Base-by-base conservation (phyloP, 1,284 basidiomycete genomes). In the Pseudozyma thailandica region DNA sequence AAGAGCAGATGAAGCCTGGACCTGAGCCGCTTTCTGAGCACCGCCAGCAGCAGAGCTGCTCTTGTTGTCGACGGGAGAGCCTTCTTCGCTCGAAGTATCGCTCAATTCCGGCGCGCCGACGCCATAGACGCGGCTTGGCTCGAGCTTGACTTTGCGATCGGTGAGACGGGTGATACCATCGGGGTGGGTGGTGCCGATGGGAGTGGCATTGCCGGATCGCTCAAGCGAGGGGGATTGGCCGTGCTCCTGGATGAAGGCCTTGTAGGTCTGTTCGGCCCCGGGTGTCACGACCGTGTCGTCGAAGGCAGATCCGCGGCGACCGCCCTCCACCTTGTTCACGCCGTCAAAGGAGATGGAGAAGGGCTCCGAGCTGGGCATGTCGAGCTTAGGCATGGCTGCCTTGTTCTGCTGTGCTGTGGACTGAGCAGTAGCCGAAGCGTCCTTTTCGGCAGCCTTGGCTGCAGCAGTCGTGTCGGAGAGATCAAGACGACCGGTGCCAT, bases 401-500 rank as follows among this genome's bases (percentile, higher is more conserved):
- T 59, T 66, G 51, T 33, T 50, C 44, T 63, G 54, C 44, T 52
- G 44, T 16, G 27, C 41, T 7, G 42, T 16, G 18, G 31, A 20
- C 28, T 31, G 16, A 15, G 43, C 5, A 43, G 46, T 21, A 15
- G 49, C 42, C 25, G 43, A 3, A 2, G 31, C 54, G 2, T 28
- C 54, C 30, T 57, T 50, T 7, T 35, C 30, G 23, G 31, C 44
- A 42, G 10, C 42, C 2, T n/a, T 18, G 20, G 49, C 18, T 21
- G 37, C 56, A 13, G 13, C 53, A 37, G 31, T 43, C 20, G 16
- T 42, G n/a, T n/a, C n/a, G n/a, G n/a, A n/a, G 1, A 78, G 23
- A 38, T 76, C 76, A 15, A 81, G 62, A 42, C 71, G 68, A 7
- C 80, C 80, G 5, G 74, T 79, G 28, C 80, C 80, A 42, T 82